These are phyloP conservation scores for Rubia tinctorum DNA, from an alignment of 305 asterid species.

Conservation along the genomic window DNA sequence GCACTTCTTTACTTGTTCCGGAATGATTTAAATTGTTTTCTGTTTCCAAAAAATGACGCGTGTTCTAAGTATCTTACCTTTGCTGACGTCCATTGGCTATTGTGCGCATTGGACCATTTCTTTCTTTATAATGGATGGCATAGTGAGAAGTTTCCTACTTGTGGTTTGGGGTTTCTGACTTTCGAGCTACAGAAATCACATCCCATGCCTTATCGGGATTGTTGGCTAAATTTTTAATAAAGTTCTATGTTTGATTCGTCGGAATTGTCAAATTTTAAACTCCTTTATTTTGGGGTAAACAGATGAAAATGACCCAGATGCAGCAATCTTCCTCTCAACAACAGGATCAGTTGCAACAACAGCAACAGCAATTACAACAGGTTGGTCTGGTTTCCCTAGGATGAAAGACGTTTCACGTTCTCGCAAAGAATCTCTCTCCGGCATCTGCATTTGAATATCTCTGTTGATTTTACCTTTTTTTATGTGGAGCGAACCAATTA, in stretches of 20 bases:
- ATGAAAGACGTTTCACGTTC: neutral
- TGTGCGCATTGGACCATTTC: neutral
- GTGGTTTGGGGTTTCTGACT: neutral
- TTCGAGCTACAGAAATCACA: neutral
- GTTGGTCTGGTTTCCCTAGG: conserved; percentile 32
- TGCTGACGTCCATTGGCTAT: neutral
- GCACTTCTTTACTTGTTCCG: neutral
- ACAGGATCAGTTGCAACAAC: conserved; percentile 77
- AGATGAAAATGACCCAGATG: conserved; percentile 89
- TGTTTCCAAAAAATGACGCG: neutral
- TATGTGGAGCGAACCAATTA: neutral
- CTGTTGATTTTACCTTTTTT: neutral
- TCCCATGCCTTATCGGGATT: neutral
- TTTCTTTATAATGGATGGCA: neutral
- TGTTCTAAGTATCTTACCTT: neutral
- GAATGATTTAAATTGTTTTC: neutral
- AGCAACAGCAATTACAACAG: conserved; percentile 69
- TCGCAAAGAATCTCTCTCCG: conserved; percentile 1
- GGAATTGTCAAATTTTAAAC: neutral
- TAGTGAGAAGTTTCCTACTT: neutral
- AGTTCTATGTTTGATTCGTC: neutral
- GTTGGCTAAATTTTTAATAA: neutral
- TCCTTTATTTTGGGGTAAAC: conserved; percentile 18
- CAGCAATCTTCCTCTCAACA: conserved; percentile 92
- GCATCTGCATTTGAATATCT: neutral